These are phyloP conservation scores for Canavalia ensiformis DNA, from an alignment of 306 rosid species.

Conservation along the genomic window DNA sequence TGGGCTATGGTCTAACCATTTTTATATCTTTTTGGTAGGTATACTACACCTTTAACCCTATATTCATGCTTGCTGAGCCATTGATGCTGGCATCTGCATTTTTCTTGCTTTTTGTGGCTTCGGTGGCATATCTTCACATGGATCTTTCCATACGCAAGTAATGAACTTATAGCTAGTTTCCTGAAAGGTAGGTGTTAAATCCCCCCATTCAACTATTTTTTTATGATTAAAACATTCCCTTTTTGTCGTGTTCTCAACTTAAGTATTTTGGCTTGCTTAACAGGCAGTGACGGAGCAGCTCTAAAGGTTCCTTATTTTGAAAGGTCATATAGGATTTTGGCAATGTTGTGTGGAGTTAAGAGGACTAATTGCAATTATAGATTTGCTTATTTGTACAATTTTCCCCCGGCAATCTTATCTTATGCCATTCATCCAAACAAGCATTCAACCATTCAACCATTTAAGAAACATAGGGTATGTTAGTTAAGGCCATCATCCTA, in stretches of 20 bases:
- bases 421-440: constrained; percentile 20
- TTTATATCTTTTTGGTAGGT: constrained; percentile 61
- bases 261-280: constrained; percentile 40
- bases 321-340: constrained; percentile 39
- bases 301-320: constrained; percentile 39
- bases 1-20: constrained; percentile 39
- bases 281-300: constrained; percentile 50
- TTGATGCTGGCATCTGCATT: constrained; percentile 80
- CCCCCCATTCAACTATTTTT: not conserved
- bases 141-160: constrained; percentile 88
- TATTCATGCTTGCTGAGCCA: constrained; percentile 98
- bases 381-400: constrained; percentile 51
- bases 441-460: constrained; percentile 10
- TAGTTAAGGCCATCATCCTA: constrained; percentile 22
- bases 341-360: constrained; percentile 32
- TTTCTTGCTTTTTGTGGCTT: constrained; percentile 79
- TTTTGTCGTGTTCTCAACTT: constrained; percentile 21
- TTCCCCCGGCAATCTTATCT: constrained; percentile 36
- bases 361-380: constrained; percentile 41
- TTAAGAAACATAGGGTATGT: constrained; percentile 42
- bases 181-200: constrained; percentile 54
- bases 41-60: constrained; percentile 83
- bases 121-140: constrained; percentile 77
- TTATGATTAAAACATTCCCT: constrained; percentile 21
- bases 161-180: constrained; percentile 47